Conservation (phyloP, 2,329 filamentous ascomycete species). For the Xylogone sp. region DNA sequence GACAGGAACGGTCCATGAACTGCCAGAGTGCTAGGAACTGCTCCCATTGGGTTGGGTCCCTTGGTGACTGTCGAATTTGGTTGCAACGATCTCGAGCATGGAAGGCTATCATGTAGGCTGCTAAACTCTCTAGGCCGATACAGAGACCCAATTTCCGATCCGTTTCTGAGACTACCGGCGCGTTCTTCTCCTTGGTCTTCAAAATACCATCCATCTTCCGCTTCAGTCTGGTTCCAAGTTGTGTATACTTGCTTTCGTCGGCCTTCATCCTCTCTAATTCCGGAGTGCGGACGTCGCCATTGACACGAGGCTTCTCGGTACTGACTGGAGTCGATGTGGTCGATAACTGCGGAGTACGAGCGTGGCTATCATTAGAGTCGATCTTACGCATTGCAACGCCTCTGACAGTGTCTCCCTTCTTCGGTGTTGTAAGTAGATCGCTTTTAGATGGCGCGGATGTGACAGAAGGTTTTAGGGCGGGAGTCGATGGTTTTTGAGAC, state of each 20-base stretch:
- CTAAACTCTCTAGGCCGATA: conserved; percentile 23
- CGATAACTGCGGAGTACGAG: conserved; percentile 31
- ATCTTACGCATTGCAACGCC: conserved; percentile 33
- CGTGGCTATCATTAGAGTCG: conserved; percentile 35
- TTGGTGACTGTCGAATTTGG: conserved; percentile 4
- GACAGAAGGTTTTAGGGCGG: conserved; percentile 32
- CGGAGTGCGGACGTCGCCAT: conserved; percentile 15
- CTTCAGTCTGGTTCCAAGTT: conserved; percentile 22
- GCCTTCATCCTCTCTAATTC: conserved; percentile 11
- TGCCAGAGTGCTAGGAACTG: conserved; percentile 5
- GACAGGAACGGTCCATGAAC: conserved; percentile 1
- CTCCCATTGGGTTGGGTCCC: conserved; percentile 25
- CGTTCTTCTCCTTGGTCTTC: conserved; percentile 16
- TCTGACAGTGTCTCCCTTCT: conserved; percentile 34
- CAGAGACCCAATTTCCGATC: conserved; percentile 21
- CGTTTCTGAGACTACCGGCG: conserved; percentile 10
- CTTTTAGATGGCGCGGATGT: conserved; percentile 19
- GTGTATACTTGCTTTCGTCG: conserved; percentile 11
- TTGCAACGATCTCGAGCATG: conserved; percentile 8
- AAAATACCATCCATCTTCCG: conserved; percentile 26
- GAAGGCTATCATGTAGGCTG: conserved; percentile 26
- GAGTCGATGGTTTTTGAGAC: conserved; percentile 24
- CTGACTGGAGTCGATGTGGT: conserved; percentile 28
- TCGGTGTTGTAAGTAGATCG: conserved; percentile 33
- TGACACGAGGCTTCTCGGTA: conserved; percentile 22